A percentile compares a stretch with the other conserved stretches of the same genome.
These are phyloP conservation scores for Exophiala aquamarina DNA, from an alignment of 2,329 filamentous ascomycete genomes.

Conservation along the genomic window DNA sequence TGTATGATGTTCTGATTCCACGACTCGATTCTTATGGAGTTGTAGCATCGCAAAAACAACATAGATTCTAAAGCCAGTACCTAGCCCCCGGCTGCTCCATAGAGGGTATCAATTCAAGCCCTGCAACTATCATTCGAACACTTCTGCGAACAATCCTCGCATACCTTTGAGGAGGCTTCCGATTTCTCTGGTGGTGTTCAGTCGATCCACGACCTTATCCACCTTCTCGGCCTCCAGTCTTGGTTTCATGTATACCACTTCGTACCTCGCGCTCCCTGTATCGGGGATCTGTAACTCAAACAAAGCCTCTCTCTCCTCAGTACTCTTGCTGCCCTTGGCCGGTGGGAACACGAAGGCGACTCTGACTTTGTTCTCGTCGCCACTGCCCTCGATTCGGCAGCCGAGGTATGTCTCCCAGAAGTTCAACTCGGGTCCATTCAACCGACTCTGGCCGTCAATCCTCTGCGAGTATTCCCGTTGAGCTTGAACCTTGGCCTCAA, in stretches of 20 bases:
- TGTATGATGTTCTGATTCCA: no score
- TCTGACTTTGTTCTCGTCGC: conserved; percentile 78
- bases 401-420: conserved; percentile 95
- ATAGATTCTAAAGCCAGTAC: no score
- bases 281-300: conserved; percentile 70
- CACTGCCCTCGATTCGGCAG: conserved; percentile 84
- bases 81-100: no score
- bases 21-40: no score
- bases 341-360: conserved; percentile 87
- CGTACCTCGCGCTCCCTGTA: conserved; percentile 79
- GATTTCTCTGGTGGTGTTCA: conserved; percentile 63
- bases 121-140: conserved; percentile 49
- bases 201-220: conserved; percentile 54
- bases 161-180: conserved; percentile 63
- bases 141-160: conserved; percentile 59
- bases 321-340: conserved; percentile 52
- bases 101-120: no score
- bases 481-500: conserved; percentile 45
- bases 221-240: conserved; percentile 57
- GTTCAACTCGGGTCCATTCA: conserved; percentile 89
- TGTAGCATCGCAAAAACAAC: no score
- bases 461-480: conserved; percentile 60
- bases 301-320: conserved; percentile 74
- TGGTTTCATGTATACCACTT: conserved; percentile 76
- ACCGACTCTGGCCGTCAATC: conserved; percentile 77